Conservation (phyloP, 305 asterid species). For the Solanum hybrid region DNA sequence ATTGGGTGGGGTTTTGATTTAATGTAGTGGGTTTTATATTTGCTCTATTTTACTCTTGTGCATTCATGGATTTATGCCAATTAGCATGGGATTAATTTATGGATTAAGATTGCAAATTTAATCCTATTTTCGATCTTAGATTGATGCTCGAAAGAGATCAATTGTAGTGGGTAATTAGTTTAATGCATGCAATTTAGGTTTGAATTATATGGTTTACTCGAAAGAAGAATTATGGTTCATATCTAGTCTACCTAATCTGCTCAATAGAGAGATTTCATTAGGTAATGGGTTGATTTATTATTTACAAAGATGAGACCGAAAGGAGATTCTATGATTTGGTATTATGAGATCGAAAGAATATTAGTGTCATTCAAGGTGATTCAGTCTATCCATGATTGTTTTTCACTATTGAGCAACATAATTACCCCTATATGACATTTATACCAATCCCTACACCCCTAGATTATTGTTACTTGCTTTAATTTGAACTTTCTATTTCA, state of each 20-base stretch:
- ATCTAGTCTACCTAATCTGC: neutral
- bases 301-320: neutral
- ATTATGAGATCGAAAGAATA: neutral
- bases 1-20: too few species aligned
- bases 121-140: neutral
- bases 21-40: neutral
- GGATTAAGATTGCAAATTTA: neutral
- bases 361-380: neutral
- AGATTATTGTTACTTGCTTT: neutral
- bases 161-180: neutral
- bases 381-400: neutral
- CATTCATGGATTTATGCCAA: neutral
- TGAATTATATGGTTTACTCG: neutral
- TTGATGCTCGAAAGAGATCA: neutral
- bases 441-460: neutral
- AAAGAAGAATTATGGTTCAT: neutral
- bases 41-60: neutral
- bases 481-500: too few species aligned
- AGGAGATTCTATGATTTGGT: neutral
- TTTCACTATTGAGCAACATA: too few species aligned
- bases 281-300: neutral
- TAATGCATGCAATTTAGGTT: neutral
- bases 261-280: neutral
- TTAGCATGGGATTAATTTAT: neutral
- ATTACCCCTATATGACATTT: neutral